Evolutionary conservation across 768 basidiomycete species (phyloP), one percentile per base, ranked within the genome.

Genomic region (Inosperma sp.): DNA sequence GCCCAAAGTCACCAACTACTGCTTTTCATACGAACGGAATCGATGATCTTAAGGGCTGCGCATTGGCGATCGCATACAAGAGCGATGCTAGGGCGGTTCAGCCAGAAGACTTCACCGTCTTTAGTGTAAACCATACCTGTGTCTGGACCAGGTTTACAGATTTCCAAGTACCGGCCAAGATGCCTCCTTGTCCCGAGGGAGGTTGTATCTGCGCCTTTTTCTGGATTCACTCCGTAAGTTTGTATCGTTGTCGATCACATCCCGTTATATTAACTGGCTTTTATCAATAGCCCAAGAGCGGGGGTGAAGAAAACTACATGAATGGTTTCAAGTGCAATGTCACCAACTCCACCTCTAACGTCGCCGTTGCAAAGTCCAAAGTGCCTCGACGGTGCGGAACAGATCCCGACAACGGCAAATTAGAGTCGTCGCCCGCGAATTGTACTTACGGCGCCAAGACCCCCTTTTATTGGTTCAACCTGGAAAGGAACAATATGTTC

Each of bases 41-140:
- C 0, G 63, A 72, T 47, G 83, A 84, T 56, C 63, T 82, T 29
- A 75, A 72, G 43, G 83, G 84, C 9, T 87, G 85, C 60, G 80
- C 77, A 1, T 68, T 92, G 26, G 86, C 79, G 0, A 89, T 92
- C 55, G 78, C 84, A n/a, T 89, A 92, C 70, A 82, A 86, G 63
- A 77, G 66, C 55, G 72, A 88, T 56, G 78, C 73, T 1, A 67
- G 62, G 0, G 56, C 74, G 0, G 76, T 90, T 6, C 65, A 81
- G 58, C 86, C 86, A 0, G 77, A 74, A 36, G 85, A 88, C 66
- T 83, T 89, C 59, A 76, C 81, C 0, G 70, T 89, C 9, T 88
- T 89, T 64, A 84, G 81, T 50, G 77, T 87, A 10, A 88, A 88
- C 60, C 82, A 84, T 41, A 83, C 80, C 0, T 88, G 86, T 55